Base-by-base conservation (phyloP, 2,329 filamentous ascomycete species). In the Phyllosticta capitalensis region DNA sequence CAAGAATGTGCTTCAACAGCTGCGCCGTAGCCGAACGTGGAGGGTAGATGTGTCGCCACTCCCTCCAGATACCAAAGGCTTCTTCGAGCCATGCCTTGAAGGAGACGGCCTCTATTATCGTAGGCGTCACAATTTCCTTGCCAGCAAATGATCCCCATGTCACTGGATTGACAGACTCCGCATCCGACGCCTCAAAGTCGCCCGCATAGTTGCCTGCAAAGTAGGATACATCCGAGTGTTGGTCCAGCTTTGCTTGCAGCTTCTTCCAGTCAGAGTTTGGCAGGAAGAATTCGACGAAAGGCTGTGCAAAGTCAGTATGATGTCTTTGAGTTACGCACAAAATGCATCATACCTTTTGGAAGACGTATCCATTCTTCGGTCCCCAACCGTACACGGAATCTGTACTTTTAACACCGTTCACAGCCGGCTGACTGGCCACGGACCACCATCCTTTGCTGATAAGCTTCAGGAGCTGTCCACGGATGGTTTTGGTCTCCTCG, bases 91-190 rank as follows among this genome's bases (percentile, higher is more conserved):
- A 99, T 7, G 92, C 90, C 63, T 85, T 82, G 80, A 97, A 97
- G 71, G 89, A 94, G 56, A 96, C 90, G 66, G 92, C 89, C 72
- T 97, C 92, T 67, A 97, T 95, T 69, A 97, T 97, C 1, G 92
- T 97, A 2, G 92, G 92, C 21, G 92, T 95, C 61, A 95, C 83
- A 69, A 97, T 97, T 74, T 97, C 92, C 75, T 96, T 96, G 50
- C 90, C 90, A 0, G 89, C 88, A 75, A 97, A 97, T 0, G 91
- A 90, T 56, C 92, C 92, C 92, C 92, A 97, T 0, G 94, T 99
- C 1, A 99, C 94, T 0, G 92, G 91, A 69, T 97, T 96, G 28
- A 95, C 92, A 67, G 77, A 73, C 63, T 89, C 83, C 0, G 86
- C 74, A 52, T 77, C 73, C 6, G 72, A 90, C 14, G 88, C 88